phyloP scores from a whole-genome alignment of 345 rosid genomes.

The Erucastrum elatum region DNA sequence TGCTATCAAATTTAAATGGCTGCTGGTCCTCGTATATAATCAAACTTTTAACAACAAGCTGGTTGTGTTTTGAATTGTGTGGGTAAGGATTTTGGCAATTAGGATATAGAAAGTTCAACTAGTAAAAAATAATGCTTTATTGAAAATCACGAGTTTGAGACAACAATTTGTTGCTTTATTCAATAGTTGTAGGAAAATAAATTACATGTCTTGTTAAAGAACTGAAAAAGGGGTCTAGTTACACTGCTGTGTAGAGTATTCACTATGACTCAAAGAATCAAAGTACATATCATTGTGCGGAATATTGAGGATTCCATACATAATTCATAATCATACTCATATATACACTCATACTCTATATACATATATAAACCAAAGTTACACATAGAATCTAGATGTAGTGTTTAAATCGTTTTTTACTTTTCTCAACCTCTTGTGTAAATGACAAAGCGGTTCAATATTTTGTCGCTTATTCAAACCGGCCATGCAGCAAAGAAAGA shows the following conservation, averaged over 20 bases:
- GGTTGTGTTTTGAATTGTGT: no score
- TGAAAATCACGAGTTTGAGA: constrained; percentile 1
- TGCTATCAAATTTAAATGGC: no score
- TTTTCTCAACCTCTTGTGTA: background rate
- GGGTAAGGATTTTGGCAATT: background rate
- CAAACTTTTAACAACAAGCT: no score
- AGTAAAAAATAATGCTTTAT: constrained; percentile 14
- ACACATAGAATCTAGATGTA: no score
- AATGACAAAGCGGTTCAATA: background rate
- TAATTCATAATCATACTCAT: no score
- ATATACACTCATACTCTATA: background rate
- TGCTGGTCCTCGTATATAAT: no score
- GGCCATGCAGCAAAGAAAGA: background rate
- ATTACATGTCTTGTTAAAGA: background rate
- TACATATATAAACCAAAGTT: no score
- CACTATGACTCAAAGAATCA: background rate
- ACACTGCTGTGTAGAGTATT: background rate
- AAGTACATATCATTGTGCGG: no score
- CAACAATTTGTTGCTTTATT: constrained; percentile 4
- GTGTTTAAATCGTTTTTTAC: background rate
- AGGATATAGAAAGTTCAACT: background rate
- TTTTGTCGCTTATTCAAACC: constrained; percentile 2
- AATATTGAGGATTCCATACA: background rate
- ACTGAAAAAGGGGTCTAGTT: background rate
- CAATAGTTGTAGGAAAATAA: background rate